Evolutionary conservation across 352 stramenopile species (phyloP).

Genomic region (Salisapilia sapeloensis): DNA sequence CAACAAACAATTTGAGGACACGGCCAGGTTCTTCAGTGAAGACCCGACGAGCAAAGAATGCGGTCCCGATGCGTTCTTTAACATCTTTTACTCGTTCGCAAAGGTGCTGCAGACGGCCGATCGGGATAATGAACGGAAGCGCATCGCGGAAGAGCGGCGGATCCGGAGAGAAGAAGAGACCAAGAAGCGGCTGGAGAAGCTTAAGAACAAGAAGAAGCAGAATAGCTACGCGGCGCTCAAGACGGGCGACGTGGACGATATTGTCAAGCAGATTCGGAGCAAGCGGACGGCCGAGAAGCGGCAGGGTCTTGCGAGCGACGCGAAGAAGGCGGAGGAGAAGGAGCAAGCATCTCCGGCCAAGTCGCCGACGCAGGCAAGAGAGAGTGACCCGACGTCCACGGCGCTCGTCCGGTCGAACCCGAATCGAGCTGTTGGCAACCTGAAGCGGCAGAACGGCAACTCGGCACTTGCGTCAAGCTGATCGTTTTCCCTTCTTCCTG

Average conservation of each 20-base stretch:
- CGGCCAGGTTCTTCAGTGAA: slow-evolving; percentile 54
- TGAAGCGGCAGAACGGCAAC: slow-evolving; percentile 1
- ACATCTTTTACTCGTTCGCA: slow-evolving; percentile 72
- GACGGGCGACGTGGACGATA: slow-evolving; percentile 64
- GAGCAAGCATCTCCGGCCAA: slow-evolving; percentile 5
- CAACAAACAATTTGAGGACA: slow-evolving; percentile 50
- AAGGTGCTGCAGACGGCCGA: slow-evolving; percentile 67
- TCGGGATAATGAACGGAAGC: slow-evolving; percentile 72
- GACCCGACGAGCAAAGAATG: slow-evolving; percentile 48
- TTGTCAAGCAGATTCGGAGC: slow-evolving; percentile 65
- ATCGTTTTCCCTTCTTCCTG: too few relatives aligned
- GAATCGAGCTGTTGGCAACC: slow-evolving; percentile 1
- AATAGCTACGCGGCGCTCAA: slow-evolving; percentile 54
- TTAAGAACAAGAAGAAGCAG: slow-evolving; percentile 67
- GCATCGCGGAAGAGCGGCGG: slow-evolving; percentile 58
- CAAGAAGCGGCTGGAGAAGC: slow-evolving; percentile 59
- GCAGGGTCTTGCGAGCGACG: slow-evolving; percentile 24
- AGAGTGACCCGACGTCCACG: slow-evolving; percentile 1
- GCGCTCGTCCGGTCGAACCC: slow-evolving; percentile 2
- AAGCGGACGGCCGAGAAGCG: slow-evolving; percentile 69
- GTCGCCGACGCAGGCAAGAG: slow-evolving; percentile 1
- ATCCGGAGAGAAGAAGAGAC: slow-evolving; percentile 62
- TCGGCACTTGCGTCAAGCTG: too few relatives aligned
- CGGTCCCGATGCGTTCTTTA: slow-evolving; percentile 66
- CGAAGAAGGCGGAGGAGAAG: slow-evolving; percentile 4